Evolutionary conservation across 768 basidiomycete species (phyloP), one percentile per base, ranked within the genome.

Genomic region (Tylopilus subfusipes): DNA sequence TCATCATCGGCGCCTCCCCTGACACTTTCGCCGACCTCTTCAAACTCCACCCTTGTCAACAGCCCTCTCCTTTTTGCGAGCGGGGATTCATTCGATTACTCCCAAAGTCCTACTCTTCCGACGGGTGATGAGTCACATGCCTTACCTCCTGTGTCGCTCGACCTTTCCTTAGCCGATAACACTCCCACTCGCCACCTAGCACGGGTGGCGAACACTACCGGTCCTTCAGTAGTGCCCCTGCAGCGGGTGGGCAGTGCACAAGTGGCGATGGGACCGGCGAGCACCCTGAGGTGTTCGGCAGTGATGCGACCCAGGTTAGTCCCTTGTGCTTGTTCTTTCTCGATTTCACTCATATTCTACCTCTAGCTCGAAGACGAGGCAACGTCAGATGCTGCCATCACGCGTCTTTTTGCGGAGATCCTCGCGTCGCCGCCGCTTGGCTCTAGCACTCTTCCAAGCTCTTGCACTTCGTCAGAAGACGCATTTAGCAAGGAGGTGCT

Each of bases 121-220:
- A 58, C 67, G 52, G 66, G 73, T 22, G 64, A 75, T 27, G 61
- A 72, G 54, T 63, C 60, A 59, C 58, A 61, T 44, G 29, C 51
- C 36, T 58, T 62, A 48, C 52, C 60, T 57, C 59, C 59, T 55
- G 44, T 66, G 53, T 56, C 56, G 56, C 68, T 68, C 58, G 62
- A 70, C 68, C 65, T 69, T 60, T 71, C 68, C 60, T 71, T 62
- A 69, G 66, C 60, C 46, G 62, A 58, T 43, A 53, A 71, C 69
- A 78, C 85, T 69, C 73, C 88, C 85, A 88, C 91, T 93, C 84
- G 91, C 91, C 91, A 93, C 86, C 86, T 88, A 87, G 91, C 91
- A 93, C 91, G 91, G 91, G 87, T 93, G 91, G 91, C 82, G 91
- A 85, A 80, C 83, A 81, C 80, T 77, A 79, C 63, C 60, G 71